Percentiles rank a stretch among this genome's conserved stretches.
Evolutionary conservation across 352 stramenopile species (phyloP).

Genomic region (Phytopythium ostracodes): DNA sequence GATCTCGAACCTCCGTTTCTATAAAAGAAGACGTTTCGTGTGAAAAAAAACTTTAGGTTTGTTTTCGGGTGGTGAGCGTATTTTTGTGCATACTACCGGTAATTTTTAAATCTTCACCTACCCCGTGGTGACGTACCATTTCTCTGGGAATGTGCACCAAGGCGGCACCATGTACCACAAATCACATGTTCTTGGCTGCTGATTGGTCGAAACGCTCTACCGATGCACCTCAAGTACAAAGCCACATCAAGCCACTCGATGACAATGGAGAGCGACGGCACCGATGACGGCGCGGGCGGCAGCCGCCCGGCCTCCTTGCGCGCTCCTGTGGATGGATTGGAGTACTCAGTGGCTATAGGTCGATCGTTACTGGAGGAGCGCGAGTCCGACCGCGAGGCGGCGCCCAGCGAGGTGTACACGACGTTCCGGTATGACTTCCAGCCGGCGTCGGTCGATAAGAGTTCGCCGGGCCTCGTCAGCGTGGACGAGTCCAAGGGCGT

Average conservation of each 20-base stretch:
- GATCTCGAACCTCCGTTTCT: no score
- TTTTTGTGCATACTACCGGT: neutral
- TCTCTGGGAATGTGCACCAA: neutral
- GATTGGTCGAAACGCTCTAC: neutral
- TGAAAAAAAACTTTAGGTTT: no score
- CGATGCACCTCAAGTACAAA: neutral
- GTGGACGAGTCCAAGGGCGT: conserved; percentile 55
- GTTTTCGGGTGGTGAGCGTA: neutral
- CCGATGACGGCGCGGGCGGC: neutral
- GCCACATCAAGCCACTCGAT: neutral
- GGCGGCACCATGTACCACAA: neutral
- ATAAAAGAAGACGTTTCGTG: no score
- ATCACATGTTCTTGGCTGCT: neutral
- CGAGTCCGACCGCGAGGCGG: conserved; percentile 10
- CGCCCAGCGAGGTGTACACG: conserved; percentile 26
- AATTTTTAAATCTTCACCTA: neutral
- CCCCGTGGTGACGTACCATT: neutral
- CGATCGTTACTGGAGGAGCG: conserved; percentile 27
- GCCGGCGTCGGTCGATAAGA: conserved; percentile 71
- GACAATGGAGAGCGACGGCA: neutral
- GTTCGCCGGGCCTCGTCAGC: conserved; percentile 56
- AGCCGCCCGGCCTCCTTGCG: neutral
- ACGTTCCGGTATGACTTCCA: conserved; percentile 86
- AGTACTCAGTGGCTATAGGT: conserved; percentile 56
- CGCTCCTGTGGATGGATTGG: conserved; percentile 37